Evolutionary conservation across 345 rosid genomes (phyloP), one percentile per base, ranked within the genome.

Genomic region (Rhodamnia argentea): DNA sequence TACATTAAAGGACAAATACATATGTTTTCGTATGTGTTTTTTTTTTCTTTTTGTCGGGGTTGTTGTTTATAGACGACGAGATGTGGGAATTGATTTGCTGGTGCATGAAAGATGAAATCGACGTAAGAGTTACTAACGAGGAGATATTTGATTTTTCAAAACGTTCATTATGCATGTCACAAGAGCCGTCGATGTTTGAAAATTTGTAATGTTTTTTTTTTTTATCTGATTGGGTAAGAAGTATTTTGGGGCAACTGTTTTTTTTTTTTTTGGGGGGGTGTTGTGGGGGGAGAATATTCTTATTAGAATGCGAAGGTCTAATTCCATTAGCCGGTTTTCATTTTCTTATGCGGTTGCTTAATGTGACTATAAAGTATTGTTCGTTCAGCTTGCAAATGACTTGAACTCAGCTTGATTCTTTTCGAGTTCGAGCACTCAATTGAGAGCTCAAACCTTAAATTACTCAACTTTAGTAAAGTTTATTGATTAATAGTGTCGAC

Each of bases 151-250:
- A 52, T 52, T 29, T 29, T 32, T 64, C 20, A 29, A 29, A 32
- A 3, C 7, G 9, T 29, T 5, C 1, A 62, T 62, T 15, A 15
- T 62, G 10, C 23, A 62, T 16, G 23, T 64, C 0, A 2, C 0
- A 0, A 27, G 16, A 0, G 27, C 1, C 0, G 10, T 60, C 14
- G 10, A 14, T 60, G 0, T 27, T 14, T 2, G 22, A 29, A 29
- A 27, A 14, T 6, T 9, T 8, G 76, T 64, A 29, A 32, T 32
- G n/a, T n/a, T n/a, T 3, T 32, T 70, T 64, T 32, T 64, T 32
- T 1, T 32, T 8, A 7, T 29, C 4, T 2, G 42, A 8, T 64
- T 18, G 22, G 13, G 9, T 32, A 16, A 11, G 47, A 32, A 18
- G 2, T 9, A 22, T 1, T 9, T 18, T 64, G 42, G 18, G 8